These are phyloP conservation scores for Sclerotinia minor DNA, from an alignment of 2,329 filamentous ascomycete species.

Conservation along the genomic window DNA sequence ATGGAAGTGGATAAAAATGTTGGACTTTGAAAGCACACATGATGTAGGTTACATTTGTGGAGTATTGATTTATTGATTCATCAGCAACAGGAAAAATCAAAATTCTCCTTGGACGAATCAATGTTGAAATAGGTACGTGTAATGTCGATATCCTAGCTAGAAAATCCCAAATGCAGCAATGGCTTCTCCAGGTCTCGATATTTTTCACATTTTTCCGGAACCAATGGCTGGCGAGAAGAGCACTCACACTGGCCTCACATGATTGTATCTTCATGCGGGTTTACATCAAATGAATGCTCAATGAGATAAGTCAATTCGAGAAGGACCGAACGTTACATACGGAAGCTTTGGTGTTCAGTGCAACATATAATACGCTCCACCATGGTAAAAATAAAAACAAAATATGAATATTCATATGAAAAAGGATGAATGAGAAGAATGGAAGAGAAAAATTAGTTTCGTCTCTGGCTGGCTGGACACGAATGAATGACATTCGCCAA, in stretches of 20 bases:
- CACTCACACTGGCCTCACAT: slow-evolving; percentile 40
- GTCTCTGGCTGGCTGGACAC: slow-evolving; percentile 6
- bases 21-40: slow-evolving; percentile 16
- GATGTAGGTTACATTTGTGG: slow-evolving; percentile 24
- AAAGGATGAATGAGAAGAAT: slow-evolving; percentile 5
- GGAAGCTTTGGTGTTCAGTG: slow-evolving; percentile 19
- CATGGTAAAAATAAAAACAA: background rate
- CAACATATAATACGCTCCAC: slow-evolving; percentile 18
- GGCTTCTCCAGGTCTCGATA: slow-evolving; percentile 5
- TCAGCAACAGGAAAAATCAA: slow-evolving; percentile 4
- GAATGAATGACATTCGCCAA: slow-evolving; percentile 7
- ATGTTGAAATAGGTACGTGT: background rate
- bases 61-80: slow-evolving; percentile 20
- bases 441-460: background rate
- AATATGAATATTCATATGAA: background rate
- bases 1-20: slow-evolving; percentile 17
- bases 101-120: slow-evolving; percentile 7
- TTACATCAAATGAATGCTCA: slow-evolving; percentile 29
- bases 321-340: slow-evolving; percentile 29
- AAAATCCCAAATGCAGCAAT: slow-evolving; percentile 21
- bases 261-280: slow-evolving; percentile 39
- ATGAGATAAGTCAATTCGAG: slow-evolving; percentile 30
- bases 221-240: slow-evolving; percentile 32
- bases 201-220: background rate
- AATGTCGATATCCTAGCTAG: slow-evolving; percentile 10